Evolutionary conservation across 2,329 filamentous ascomycete species (phyloP), one percentile per base, ranked within the genome.

Genomic region (Penicillium sp.): DNA sequence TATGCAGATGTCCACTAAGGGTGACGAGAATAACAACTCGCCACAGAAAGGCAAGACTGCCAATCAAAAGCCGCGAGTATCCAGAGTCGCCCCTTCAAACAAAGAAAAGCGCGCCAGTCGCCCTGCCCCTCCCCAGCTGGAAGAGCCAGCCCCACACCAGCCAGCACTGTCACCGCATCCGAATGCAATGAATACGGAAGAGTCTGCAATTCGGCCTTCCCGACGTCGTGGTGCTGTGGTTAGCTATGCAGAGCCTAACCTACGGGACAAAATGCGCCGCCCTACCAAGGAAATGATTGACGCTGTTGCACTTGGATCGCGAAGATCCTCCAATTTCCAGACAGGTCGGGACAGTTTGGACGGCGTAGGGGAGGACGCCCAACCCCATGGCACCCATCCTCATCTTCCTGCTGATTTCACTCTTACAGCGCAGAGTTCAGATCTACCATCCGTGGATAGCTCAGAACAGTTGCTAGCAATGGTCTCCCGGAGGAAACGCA

Each of bases 241-340:
- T 60, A 93, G 89, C 77, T 94, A 94, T 72, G 89, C 89, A 12
- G 89, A 93, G 72, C 90, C 90, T 1, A 93, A 89, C 67, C 79
- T 94, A 42, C 83, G 89, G 61, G 89, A 88, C 69, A 94, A 94
- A 77, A 93, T 94, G 90, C 84, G 90, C 58, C 83, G 90, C 58
- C 89, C 90, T 23, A 89, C 88, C 1, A 90, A 90, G 69, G 86
- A 90, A 62, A 75, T 93, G 10, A 84, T 88, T 36, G 89, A 92
- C 71, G 90, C 89, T 1, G 89, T 93, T 15, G 76, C 82, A 12
- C 83, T 70, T 53, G 65, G 68, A 49, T 62, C 68, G 56, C 66
- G 74, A 77, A 79, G 66, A 78, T 79, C 36, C 53, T 83, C 60
- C 73, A 82, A 67, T 68, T 82, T 72, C 45, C 66, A 66, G 33